Evolutionary conservation across 78 protist species (phyloP).

Genomic region (Dictyostelium firmibasis): DNA sequence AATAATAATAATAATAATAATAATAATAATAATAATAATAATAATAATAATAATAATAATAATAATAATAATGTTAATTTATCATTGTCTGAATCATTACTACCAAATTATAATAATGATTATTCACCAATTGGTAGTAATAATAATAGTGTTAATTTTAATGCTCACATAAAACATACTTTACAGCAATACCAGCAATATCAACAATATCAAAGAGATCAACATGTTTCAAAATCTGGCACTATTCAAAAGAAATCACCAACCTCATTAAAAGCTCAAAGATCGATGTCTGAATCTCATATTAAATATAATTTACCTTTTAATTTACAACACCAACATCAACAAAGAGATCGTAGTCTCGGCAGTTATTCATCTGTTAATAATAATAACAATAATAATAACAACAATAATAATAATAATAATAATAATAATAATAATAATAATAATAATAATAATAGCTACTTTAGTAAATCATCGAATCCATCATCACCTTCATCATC

Average conservation of each 20-base stretch:
- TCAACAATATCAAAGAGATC: not conserved
- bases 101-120: not conserved
- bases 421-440: too few species aligned
- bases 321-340: not conserved
- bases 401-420: too few species aligned
- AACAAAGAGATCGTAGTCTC: not conserved
- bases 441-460: too few species aligned
- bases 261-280: slow-evolving; percentile 3
- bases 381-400: not conserved
- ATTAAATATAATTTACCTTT: not conserved
- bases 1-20: not conserved
- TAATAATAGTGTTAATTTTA: not conserved
- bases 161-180: not conserved
- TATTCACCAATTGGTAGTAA: not conserved
- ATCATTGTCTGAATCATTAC: not conserved
- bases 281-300: slow-evolving; percentile 52
- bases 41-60: too few species aligned
- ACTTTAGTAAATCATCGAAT: not conserved
- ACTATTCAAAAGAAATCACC: slow-evolving; percentile 2
- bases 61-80: not conserved
- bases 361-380: not conserved
- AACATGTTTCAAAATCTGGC: not conserved
- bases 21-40: too few species aligned
- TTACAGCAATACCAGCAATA: not conserved
- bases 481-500: slow-evolving; percentile 4